A percentile compares a stretch with the other conserved stretches of the same genome.
phyloP scores from a whole-genome alignment of 441 rosid genomes.

The Erysimum pusillum region DNA sequence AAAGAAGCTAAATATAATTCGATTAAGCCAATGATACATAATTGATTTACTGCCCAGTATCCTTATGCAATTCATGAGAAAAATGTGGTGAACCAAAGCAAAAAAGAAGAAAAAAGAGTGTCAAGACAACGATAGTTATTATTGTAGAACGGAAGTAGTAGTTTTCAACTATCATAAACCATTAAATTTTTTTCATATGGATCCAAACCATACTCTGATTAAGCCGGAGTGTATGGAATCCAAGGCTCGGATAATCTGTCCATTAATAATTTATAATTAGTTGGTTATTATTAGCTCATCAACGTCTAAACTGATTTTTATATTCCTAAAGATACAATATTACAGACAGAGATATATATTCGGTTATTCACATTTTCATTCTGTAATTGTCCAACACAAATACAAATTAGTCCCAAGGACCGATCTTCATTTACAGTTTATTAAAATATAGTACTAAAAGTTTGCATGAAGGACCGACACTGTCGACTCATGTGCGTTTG shows the following conservation, averaged over 20 bases:
- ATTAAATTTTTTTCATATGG: not conserved
- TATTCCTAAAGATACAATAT: not conserved
- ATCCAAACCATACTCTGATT: not conserved
- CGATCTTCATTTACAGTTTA: not conserved
- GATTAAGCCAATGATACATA: not conserved
- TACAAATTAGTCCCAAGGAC: not conserved
- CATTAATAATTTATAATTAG: conserved; percentile 1
- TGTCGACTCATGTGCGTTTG: conserved; percentile 28
- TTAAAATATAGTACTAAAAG: not conserved
- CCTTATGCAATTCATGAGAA: not conserved
- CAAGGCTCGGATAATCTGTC: not conserved
- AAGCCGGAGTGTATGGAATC: not conserved
- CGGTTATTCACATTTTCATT: not conserved
- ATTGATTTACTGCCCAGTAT: not conserved
- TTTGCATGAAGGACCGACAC: conserved; percentile 26
- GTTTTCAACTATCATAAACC: not conserved
- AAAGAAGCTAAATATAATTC: not conserved
- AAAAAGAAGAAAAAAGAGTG: too few species aligned
- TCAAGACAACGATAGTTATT: too few species aligned
- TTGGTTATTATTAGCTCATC: not conserved
- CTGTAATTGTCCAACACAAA: not conserved
- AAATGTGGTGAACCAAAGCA: not conserved
- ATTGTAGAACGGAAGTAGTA: not conserved
- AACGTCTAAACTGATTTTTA: not conserved
- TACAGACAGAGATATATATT: not conserved